Percentiles rank a stretch among this genome's conserved stretches.
Evolutionary conservation across 2,329 filamentous ascomycete species (phyloP).

Genomic region (Metarhizium robertsii): DNA sequence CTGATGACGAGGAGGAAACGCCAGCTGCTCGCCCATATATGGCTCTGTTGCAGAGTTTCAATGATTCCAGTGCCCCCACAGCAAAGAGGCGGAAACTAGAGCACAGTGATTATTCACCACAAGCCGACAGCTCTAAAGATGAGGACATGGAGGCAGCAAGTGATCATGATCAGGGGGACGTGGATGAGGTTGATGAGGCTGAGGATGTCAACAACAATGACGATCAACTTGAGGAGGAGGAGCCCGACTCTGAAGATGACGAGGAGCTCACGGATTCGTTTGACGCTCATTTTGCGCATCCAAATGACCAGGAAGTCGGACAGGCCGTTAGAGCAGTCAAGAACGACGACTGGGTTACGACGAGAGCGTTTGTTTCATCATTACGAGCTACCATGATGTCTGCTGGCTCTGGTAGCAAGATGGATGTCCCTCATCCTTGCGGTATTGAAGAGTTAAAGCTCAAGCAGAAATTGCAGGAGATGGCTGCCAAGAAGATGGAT

Average conservation of each 20-base stretch:
- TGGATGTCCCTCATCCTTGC: conserved; percentile 20
- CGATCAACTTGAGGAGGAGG: conserved; percentile 14
- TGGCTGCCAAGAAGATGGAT: conserved; percentile 42
- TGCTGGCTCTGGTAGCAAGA: conserved; percentile 30
- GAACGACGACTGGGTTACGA: conserved; percentile 40
- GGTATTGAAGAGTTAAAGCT: conserved; percentile 60
- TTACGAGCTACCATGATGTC: conserved; percentile 38
- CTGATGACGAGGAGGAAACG: conserved; percentile 35
- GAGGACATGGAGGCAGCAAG: conserved; percentile 22
- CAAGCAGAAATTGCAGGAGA: conserved; percentile 45
- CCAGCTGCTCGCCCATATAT: conserved; percentile 41
- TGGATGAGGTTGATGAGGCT: conserved; percentile 16
- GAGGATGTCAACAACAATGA: conserved; percentile 11
- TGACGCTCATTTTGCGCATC: conserved; percentile 66
- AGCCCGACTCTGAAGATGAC: conserved; percentile 36
- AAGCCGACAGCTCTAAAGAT: conserved; percentile 8
- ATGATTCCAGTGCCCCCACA: conserved; percentile 33
- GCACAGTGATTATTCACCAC: conserved; percentile 19
- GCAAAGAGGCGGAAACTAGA: conserved; percentile 51
- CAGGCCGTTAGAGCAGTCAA: conserved; percentile 42
- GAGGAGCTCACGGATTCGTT: conserved; percentile 61
- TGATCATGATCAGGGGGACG: conserved; percentile 24
- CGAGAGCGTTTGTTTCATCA: conserved; percentile 34
- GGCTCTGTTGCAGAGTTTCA: conserved; percentile 48
- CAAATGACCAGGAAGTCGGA: conserved; percentile 51